Base-by-base conservation (phyloP, 345 rosid species). In the Camelina sativa region DNA sequence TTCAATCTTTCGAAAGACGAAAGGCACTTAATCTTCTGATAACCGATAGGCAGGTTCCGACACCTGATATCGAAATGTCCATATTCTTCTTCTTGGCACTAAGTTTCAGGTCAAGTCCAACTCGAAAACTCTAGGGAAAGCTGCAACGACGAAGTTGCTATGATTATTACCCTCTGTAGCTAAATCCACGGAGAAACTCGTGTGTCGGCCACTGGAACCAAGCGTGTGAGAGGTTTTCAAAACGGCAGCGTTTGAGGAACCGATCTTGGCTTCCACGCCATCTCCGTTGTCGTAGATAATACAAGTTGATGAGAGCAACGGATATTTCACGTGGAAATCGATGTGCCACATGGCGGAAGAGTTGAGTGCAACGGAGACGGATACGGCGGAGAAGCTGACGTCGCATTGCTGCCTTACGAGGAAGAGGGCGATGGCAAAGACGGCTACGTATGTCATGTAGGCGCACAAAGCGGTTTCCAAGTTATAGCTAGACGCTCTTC, bases 151-250 rank as follows among this genome's bases (percentile, higher is more conserved):
- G 23, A 22, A 1, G 25, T 2, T 1, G 25, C 25, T 23, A 23
- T 23, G 25, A 34, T 48, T 37, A 60, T 60, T 22, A 15, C 17
- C 10, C 32, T 11, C 58, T 6, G 6, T 30, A 34, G 23, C 66
- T 10, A 71, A 59, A 47, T 47, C 67, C 7, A 71, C 58, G 40
- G 67, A 58, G 58, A 71, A 71, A 48, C 67, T 71, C 38, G 23
- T 11, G 37, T 10, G 8, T 2, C 57, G 2, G 7, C 66, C 55
- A 58, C 22, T 35, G 6, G 55, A 44, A 10, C 17, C 3, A 38
- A 8, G 34, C 56, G 3, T 48, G 58, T n/a, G 37, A 0, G 67
- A 47, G 3, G 67, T 35, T 17, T 44, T 47, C 67, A 59, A 48
- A 59, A 71, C 75, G 37, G 48, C 59, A 2, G 59, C 44, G 35